phyloP scores from a whole-genome alignment of 2,329 filamentous ascomycete genomes.

The Neofusicoccum kwambonambiense region DNA sequence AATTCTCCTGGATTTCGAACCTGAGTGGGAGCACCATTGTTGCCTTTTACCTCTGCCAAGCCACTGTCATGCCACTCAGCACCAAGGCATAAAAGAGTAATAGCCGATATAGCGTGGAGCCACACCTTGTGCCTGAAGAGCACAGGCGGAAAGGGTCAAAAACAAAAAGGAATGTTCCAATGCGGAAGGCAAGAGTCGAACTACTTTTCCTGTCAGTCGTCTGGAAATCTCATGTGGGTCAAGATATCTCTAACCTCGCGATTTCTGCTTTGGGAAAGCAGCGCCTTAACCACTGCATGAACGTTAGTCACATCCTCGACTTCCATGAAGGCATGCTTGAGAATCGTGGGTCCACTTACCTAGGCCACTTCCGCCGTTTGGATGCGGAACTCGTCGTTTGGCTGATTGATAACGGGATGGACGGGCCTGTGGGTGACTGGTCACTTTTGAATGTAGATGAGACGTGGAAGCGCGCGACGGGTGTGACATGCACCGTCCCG shows the following conservation, averaged over 20 bases:
- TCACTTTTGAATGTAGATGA: not conserved
- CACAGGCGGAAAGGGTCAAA: not conserved
- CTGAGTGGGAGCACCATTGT: no score
- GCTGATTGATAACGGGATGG: not conserved
- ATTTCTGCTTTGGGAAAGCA: slow-evolving; percentile 35
- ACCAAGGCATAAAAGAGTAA: no score
- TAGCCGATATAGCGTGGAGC: no score
- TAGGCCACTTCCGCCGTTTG: slow-evolving; percentile 7
- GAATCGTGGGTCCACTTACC: not conserved
- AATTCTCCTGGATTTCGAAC: no score
- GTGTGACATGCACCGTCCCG: not conserved
- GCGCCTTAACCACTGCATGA: slow-evolving; percentile 39
- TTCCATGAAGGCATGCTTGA: not conserved
- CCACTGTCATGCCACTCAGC: no score
- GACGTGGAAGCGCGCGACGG: not conserved
- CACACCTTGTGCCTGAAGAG: no score
- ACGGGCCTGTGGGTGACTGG: not conserved
- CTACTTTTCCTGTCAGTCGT: slow-evolving; percentile 29
- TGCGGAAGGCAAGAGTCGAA: slow-evolving; percentile 28
- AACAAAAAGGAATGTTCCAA: not conserved
- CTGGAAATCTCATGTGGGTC: not conserved
- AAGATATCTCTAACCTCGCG: slow-evolving; percentile 7
- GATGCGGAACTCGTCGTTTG: not conserved
- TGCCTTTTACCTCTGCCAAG: no score
- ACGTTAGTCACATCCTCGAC: not conserved